These are phyloP conservation scores for Leishmania amazonensis DNA, from an alignment of 208 protist genomes.

Conservation along the genomic window DNA sequence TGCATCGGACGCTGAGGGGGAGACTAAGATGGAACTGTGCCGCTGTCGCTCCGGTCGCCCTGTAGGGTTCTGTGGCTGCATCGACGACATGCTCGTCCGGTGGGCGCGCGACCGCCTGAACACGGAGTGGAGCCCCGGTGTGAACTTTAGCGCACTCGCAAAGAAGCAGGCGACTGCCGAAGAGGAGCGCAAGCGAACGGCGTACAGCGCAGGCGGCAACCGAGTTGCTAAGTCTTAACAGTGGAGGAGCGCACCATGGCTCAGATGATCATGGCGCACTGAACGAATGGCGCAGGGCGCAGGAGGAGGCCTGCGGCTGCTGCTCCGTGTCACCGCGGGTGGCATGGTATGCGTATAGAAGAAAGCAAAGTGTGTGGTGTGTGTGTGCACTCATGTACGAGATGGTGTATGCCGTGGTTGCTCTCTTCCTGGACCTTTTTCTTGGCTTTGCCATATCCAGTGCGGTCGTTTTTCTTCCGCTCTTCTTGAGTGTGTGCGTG, in stretches of 20 bases:
- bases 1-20: background rate
- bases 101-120: conserved; percentile 75
- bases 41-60: conserved; percentile 68
- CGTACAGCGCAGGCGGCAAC: conserved; percentile 14
- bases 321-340: background rate
- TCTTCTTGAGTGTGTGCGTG: background rate
- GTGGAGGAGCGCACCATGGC: background rate
- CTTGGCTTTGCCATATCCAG: background rate
- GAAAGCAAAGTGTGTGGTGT: background rate
- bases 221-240: conserved; percentile 17
- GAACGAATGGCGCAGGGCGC: background rate
- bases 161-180: conserved; percentile 34
- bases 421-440: background rate
- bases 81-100: conserved; percentile 89
- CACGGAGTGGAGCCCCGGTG: conserved; percentile 59
- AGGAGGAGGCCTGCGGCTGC: background rate
- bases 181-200: conserved; percentile 23
- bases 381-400: background rate
- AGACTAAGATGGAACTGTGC: conserved; percentile 33
- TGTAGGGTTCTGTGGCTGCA: conserved; percentile 80
- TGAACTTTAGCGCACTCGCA: conserved; percentile 59
- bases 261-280: background rate
- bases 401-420: background rate
- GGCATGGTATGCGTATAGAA: background rate
- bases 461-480: conserved; percentile 6